These are phyloP conservation scores for Metschnikowia drakensbergensis DNA, from an alignment of 805 yeast genomes.

Conservation along the genomic window DNA sequence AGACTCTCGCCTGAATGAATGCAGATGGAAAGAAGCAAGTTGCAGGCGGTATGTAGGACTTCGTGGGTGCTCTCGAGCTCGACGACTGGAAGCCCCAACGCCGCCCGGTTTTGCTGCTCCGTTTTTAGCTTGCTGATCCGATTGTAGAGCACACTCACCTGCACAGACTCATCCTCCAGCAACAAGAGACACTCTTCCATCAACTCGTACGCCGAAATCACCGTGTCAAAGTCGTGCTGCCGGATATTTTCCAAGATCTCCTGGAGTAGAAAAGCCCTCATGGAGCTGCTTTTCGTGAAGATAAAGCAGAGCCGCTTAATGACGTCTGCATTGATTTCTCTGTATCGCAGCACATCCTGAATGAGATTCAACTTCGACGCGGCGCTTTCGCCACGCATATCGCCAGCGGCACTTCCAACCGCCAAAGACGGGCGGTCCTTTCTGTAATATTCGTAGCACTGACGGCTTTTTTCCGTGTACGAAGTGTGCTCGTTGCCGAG, in stretches of 20 bases:
- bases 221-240: background rate
- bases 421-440: background rate
- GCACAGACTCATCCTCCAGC: background rate
- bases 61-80: background rate
- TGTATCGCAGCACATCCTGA: background rate
- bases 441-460: background rate
- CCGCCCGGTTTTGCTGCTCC: background rate
- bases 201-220: background rate
- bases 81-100: background rate
- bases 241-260: conserved; percentile 1
- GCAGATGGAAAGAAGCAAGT: conserved; percentile 4
- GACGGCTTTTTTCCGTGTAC: conserved; percentile 1
- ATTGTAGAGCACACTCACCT: background rate
- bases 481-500: conserved; percentile 1
- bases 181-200: conserved; percentile 1
- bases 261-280: conserved; percentile 5
- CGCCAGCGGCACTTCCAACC: too few relatives aligned
- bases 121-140: background rate
- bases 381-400: background rate
- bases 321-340: background rate
- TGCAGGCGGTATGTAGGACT: background rate
- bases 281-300: background rate
- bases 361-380: background rate
- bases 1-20: conserved; percentile 3
- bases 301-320: conserved; percentile 1